Conservation (phyloP, 495 filamentous ascomycete species). For the Talaromyces trachyspermus region DNA sequence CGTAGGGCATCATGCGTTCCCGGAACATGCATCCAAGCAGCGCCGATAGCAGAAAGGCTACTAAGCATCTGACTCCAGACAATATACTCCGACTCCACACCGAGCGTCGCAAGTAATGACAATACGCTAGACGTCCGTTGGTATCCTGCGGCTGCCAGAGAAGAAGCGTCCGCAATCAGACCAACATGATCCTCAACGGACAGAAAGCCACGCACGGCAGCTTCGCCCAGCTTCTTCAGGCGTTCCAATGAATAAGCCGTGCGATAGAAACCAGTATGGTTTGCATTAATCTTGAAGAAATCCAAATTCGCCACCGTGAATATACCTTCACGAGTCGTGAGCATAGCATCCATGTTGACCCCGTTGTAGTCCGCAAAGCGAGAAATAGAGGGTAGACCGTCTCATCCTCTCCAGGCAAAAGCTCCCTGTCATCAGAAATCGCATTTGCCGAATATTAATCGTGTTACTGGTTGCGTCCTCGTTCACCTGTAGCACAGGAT, state of each 20-base stretch:
- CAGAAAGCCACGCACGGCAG: slow-evolving; percentile 73
- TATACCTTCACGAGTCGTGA: slow-evolving; percentile 62
- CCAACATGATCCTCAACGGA: slow-evolving; percentile 89
- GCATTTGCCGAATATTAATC: slow-evolving; percentile 55
- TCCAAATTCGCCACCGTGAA: slow-evolving; percentile 57
- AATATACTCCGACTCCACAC: slow-evolving; percentile 75
- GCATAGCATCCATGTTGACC: slow-evolving; percentile 49
- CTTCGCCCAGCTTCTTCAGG: slow-evolving; percentile 56
- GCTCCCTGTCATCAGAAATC: slow-evolving; percentile 58
- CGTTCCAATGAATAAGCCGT: slow-evolving; percentile 55
- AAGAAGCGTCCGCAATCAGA: slow-evolving; percentile 91
- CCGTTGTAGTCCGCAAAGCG: slow-evolving; percentile 52
- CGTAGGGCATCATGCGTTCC: too few species aligned
- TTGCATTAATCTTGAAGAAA: slow-evolving; percentile 64
- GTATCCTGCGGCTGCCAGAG: slow-evolving; percentile 81
- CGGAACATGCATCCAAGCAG: slow-evolving; percentile 84
- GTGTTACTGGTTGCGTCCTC: slow-evolving; percentile 40
- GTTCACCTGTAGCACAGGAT: slow-evolving; percentile 54
- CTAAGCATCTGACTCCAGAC: slow-evolving; percentile 88
- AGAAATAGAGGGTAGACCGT: slow-evolving; percentile 60
- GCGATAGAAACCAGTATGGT: slow-evolving; percentile 58
- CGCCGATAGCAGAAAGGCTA: slow-evolving; percentile 66
- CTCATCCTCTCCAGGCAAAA: slow-evolving; percentile 61
- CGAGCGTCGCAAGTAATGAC: slow-evolving; percentile 75
- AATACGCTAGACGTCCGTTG: slow-evolving; percentile 86